Conservation (phyloP, 2,329 filamentous ascomycete genomes). For the Paecilomyces sp. region DNA sequence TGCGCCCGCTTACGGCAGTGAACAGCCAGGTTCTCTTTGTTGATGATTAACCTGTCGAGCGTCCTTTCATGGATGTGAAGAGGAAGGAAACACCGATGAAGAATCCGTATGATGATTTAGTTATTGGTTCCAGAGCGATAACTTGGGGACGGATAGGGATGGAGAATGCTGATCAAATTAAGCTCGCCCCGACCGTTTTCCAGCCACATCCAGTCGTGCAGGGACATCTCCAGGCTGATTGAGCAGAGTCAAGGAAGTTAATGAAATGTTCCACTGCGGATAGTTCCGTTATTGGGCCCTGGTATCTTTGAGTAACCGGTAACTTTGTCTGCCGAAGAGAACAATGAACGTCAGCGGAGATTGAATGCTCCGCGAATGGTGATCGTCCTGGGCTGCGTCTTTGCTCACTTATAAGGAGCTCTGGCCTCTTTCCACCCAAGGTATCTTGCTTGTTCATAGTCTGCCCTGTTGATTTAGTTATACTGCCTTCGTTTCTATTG, state of each 20-base stretch:
- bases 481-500: not conserved
- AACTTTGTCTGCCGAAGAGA: not conserved
- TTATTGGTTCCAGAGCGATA: not conserved
- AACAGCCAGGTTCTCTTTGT: not conserved
- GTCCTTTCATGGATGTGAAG: not conserved
- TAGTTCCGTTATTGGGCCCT: not conserved
- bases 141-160: not conserved
- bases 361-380: not conserved
- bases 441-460: not conserved
- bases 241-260: not conserved
- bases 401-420: not conserved
- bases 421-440: not conserved
- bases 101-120: not conserved
- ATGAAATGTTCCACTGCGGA: not conserved
- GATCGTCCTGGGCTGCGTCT: not conserved
- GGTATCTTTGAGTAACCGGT: not conserved
- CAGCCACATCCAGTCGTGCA: not conserved
- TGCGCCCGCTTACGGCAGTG: not conserved
- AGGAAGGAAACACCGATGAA: not conserved
- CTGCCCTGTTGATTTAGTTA: not conserved
- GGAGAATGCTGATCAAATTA: not conserved
- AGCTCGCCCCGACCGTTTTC: not conserved
- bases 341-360: not conserved
- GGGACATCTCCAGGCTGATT: not conserved
- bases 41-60: not conserved